Conservation (phyloP, 1,284 basidiomycete genomes). For the Tetrapyrgos nigripes region DNA sequence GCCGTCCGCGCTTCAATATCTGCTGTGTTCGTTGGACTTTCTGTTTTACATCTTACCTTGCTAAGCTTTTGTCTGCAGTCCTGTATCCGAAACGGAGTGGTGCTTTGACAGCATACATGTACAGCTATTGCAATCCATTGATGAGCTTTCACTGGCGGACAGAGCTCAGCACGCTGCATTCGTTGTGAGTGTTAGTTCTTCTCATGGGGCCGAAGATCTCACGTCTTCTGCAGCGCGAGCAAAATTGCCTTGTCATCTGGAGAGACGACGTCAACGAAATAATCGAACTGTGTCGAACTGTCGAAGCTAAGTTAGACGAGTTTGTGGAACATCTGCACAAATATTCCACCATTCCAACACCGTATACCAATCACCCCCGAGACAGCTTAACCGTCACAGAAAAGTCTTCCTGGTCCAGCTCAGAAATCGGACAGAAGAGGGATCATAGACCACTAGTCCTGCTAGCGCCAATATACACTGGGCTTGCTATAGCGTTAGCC, state of each 20-base stretch:
- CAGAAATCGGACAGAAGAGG: constrained; percentile 40
- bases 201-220: constrained; percentile 3
- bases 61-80: background rate
- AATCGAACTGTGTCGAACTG: constrained; percentile 72
- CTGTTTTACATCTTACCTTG: constrained; percentile 8
- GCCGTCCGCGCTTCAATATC: constrained; percentile 81
- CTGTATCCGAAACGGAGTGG: background rate
- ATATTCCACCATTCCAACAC: constrained; percentile 11
- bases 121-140: constrained; percentile 72
- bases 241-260: constrained; percentile 81
- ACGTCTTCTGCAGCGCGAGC: constrained; percentile 59
- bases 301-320: constrained; percentile 82
- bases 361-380: too few relatives aligned
- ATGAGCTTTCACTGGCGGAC: constrained; percentile 75
- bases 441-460: constrained; percentile 50
- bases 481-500: constrained; percentile 67
- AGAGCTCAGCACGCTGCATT: constrained; percentile 89
- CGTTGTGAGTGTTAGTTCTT: constrained; percentile 55
- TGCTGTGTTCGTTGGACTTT: constrained; percentile 60
- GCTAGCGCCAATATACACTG: constrained; percentile 80
- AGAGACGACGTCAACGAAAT: constrained; percentile 75
- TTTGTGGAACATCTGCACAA: constrained; percentile 65
- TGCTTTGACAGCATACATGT: constrained; percentile 76
- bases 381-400: too few relatives aligned
- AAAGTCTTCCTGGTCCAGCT: constrained; percentile 6